Percentiles rank a stretch among this genome's conserved stretches.
Conservation (phyloP, 1,139 yeast genomes). For the Tardiomyces digboiensis region DNA sequence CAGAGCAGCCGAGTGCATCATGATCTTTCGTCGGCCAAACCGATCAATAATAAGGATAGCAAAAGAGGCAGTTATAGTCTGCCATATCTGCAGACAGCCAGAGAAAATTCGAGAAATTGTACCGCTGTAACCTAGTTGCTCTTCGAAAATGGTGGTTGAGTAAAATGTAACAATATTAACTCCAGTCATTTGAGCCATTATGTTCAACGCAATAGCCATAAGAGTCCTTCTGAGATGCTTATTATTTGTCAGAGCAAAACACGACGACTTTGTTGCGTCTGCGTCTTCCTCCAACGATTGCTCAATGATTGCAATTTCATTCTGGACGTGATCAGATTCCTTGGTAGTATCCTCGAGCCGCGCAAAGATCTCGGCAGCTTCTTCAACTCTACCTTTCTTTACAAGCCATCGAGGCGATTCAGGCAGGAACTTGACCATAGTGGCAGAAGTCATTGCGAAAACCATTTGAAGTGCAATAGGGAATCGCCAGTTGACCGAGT, state of each 20-base stretch:
- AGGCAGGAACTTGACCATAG: slow-evolving; percentile 24
- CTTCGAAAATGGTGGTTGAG: slow-evolving; percentile 23
- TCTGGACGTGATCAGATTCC: slow-evolving; percentile 19
- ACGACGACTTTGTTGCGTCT: slow-evolving; percentile 12
- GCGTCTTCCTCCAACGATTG: slow-evolving; percentile 15
- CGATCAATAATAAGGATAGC: slow-evolving; percentile 38
- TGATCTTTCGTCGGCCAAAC: slow-evolving; percentile 54
- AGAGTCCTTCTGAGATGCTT: slow-evolving; percentile 40
- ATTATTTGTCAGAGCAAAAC: slow-evolving; percentile 32
- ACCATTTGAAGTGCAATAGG: slow-evolving; percentile 24
- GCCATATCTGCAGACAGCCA: too few species aligned
- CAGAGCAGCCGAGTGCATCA: too few species aligned
- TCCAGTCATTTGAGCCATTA: slow-evolving; percentile 68
- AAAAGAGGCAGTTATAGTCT: slow-evolving; percentile 35
- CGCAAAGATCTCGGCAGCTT: slow-evolving; percentile 41
- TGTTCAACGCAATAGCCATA: slow-evolving; percentile 41
- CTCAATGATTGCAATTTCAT: slow-evolving; percentile 19
- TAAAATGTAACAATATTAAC: slow-evolving; percentile 49
- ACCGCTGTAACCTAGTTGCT: neutral
- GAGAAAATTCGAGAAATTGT: too few species aligned
- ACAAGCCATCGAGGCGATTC: slow-evolving; percentile 46
- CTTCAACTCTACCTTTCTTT: slow-evolving; percentile 32
- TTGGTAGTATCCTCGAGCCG: slow-evolving; percentile 22
- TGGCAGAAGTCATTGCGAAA: slow-evolving; percentile 23
- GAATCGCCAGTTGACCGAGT: slow-evolving; percentile 34